Percentiles rank a stretch among this genome's conserved stretches.
phyloP scores from a whole-genome alignment of 768 basidiomycete genomes.

The Pisolithus albus region DNA sequence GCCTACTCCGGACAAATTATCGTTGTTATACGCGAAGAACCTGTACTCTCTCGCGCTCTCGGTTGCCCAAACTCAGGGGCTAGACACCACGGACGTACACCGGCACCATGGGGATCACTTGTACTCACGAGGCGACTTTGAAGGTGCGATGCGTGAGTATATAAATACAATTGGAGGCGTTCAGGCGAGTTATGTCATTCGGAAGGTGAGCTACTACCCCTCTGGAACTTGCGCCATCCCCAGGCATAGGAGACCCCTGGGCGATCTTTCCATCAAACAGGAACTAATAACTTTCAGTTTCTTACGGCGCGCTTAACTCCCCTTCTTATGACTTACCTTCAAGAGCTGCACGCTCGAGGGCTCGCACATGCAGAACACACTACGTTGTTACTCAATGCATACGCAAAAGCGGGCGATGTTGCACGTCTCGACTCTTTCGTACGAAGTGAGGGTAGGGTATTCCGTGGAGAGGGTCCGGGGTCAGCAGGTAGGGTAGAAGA shows the following conservation, averaged over 20 bases:
- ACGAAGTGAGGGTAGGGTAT: conserved; percentile 68
- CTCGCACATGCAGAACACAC: conserved; percentile 96
- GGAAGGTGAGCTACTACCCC: conserved; percentile 56
- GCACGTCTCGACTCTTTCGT: conserved; percentile 86
- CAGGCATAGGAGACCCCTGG: neutral
- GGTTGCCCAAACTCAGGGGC: conserved; percentile 71
- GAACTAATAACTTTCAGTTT: conserved; percentile 48
- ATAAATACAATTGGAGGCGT: conserved; percentile 83
- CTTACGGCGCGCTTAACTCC: conserved; percentile 95
- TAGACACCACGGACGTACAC: conserved; percentile 88
- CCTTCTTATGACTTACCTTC: conserved; percentile 91
- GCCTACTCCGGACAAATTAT: conserved; percentile 77
- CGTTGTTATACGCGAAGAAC: conserved; percentile 74
- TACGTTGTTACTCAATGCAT: conserved; percentile 92
- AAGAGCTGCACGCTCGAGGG: conserved; percentile 85
- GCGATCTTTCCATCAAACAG: neutral
- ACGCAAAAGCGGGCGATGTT: conserved; percentile 94
- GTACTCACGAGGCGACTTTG: conserved; percentile 86
- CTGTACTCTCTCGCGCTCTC: conserved; percentile 76
- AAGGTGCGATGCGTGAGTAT: conserved; percentile 89
- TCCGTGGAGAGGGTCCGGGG: conserved; percentile 11
- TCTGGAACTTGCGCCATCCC: neutral
- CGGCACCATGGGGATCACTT: conserved; percentile 86
- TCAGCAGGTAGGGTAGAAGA: conserved; percentile 11
- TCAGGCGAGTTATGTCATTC: conserved; percentile 92